Conservation (phyloP, 345 rosid species). For the Trapa incisa region DNA sequence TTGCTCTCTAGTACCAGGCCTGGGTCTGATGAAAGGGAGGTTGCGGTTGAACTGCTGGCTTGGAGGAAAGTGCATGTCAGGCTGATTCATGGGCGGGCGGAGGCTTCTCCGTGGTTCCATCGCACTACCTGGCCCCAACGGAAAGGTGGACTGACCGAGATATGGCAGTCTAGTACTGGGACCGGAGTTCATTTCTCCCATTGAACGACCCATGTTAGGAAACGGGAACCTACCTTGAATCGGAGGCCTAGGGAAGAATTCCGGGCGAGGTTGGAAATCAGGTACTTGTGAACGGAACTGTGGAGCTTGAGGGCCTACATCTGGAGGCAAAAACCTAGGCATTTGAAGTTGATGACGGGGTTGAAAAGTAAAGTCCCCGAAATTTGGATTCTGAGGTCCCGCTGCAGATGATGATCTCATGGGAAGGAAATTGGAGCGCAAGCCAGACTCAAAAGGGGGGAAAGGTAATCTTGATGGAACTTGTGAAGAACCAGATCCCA, state of each 20-base stretch:
- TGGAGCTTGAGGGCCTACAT: constrained; percentile 25
- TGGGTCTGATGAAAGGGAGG: constrained; percentile 15
- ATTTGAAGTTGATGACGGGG: constrained; percentile 27
- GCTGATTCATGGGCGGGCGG: constrained; percentile 16
- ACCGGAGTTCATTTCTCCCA: constrained; percentile 35
- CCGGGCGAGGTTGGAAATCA: constrained; percentile 35
- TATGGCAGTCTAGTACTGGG: constrained; percentile 24
- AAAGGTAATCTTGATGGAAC: constrained; percentile 17
- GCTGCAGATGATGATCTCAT: constrained; percentile 20
- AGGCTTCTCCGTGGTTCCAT: constrained; percentile 28
- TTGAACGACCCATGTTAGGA: constrained; percentile 20
- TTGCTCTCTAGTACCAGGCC: constrained; percentile 22
- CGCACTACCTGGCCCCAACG: constrained; percentile 39
- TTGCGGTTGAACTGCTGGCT: constrained; percentile 23
- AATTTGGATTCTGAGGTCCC: constrained; percentile 25
- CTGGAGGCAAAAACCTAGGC: constrained; percentile 19
- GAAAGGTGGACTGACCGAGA: constrained; percentile 28
- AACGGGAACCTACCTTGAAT: constrained; percentile 20
- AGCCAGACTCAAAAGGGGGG: constrained; percentile 18
- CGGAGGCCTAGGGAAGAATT: constrained; percentile 32
- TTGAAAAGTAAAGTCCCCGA: constrained; percentile 51
- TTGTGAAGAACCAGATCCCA: constrained; percentile 12
- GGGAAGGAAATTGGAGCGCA: constrained; percentile 26
- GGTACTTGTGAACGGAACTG: constrained; percentile 17
- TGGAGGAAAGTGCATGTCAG: constrained; percentile 19